Percentiles rank a stretch among this genome's conserved stretches.
Evolutionary conservation across 768 basidiomycete species (phyloP).

Genomic region (Russula foetens): DNA sequence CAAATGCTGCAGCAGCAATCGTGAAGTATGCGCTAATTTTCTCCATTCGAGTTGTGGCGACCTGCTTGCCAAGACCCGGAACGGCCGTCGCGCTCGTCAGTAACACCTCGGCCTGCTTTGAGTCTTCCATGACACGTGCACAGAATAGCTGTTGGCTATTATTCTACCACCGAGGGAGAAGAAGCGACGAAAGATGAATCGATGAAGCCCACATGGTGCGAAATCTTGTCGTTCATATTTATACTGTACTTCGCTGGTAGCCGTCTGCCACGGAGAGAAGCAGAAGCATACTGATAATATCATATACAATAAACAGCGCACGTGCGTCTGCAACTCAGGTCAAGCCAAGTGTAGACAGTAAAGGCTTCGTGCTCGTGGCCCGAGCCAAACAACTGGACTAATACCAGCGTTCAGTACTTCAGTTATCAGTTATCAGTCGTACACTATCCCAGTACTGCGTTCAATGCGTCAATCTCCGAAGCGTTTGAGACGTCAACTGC

Average conservation of each 20-base stretch:
- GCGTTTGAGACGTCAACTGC: neutral
- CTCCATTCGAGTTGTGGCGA: slow-evolving; percentile 25
- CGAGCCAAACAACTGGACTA: neutral
- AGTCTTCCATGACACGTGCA: neutral
- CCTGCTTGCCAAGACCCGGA: slow-evolving; percentile 5
- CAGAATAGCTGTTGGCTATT: neutral
- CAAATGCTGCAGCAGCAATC: slow-evolving; percentile 55
- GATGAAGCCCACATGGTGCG: no score
- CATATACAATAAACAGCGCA: neutral
- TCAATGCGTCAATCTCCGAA: no score
- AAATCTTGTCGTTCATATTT: neutral
- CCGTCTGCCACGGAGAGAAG: neutral
- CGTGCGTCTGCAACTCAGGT: neutral
- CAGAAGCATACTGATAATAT: slow-evolving; percentile 1
- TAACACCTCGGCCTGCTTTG: neutral
- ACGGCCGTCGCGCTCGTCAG: neutral
- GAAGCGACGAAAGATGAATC: neutral
- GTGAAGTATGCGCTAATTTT: slow-evolving; percentile 52
- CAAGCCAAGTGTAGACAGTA: neutral
- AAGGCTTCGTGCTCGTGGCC: neutral
- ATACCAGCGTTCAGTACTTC: neutral
- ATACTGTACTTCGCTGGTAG: neutral
- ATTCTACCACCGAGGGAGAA: neutral
- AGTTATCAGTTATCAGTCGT: no score
- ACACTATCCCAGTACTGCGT: no score